Evolutionary conservation across 2,329 filamentous ascomycete species (phyloP).

Genomic region (Fusarium sp.): DNA sequence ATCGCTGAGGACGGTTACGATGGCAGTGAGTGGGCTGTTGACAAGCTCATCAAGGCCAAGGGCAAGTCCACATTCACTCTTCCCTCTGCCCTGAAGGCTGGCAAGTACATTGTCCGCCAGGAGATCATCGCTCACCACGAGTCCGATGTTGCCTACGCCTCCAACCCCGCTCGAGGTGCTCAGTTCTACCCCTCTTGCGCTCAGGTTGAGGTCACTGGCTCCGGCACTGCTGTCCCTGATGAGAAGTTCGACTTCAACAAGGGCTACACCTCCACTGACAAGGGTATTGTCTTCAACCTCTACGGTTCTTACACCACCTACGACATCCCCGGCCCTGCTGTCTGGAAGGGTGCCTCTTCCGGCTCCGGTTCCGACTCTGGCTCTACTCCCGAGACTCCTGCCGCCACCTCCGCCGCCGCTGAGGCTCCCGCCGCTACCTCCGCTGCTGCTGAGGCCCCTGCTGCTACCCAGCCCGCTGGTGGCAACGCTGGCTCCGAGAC

Average conservation of each 20-base stretch:
- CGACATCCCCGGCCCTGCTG: conserved; percentile 49
- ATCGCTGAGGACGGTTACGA: conserved; percentile 51
- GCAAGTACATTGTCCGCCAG: conserved; percentile 65
- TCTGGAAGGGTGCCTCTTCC: conserved; percentile 43
- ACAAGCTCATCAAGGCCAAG: conserved; percentile 57
- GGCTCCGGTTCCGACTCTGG: conserved; percentile 24
- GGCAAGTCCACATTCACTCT: conserved; percentile 61
- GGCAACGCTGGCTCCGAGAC: background rate
- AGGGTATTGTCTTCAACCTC: conserved; percentile 69
- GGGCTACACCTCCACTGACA: conserved; percentile 67
- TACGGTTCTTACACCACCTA: conserved; percentile 54
- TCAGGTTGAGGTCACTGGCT: conserved; percentile 68
- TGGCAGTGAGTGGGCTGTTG: conserved; percentile 56
- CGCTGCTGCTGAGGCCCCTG: conserved; percentile 10
- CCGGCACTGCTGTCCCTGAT: conserved; percentile 52
- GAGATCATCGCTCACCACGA: conserved; percentile 66
- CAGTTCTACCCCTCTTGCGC: conserved; percentile 66
- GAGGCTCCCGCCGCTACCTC: conserved; percentile 33
- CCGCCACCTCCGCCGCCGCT: conserved; percentile 15
- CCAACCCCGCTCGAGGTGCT: conserved; percentile 48
- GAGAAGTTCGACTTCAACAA: conserved; percentile 58
- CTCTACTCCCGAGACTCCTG: conserved; percentile 8
- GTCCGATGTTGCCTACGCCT: conserved; percentile 48
- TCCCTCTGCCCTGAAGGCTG: conserved; percentile 56
- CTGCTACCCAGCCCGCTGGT: conserved; percentile 32